phyloP scores from a whole-genome alignment of 2,329 filamentous ascomycete genomes.

The Penicillium sp. region DNA sequence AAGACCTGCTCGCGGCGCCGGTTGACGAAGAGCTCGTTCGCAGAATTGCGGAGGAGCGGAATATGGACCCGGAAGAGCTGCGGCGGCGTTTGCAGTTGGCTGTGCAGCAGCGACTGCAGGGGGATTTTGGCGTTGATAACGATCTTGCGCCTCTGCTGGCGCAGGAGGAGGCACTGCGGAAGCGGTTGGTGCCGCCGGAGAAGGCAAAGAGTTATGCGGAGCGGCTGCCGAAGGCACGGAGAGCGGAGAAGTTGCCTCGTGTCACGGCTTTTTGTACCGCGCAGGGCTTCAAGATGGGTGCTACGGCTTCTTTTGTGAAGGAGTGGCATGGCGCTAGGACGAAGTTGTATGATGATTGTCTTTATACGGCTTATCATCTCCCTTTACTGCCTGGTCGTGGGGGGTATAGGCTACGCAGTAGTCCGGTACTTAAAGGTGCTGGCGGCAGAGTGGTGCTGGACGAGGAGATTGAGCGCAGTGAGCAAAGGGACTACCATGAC shows the following conservation, averaged over 20 bases:
- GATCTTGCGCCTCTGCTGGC: conserved; percentile 47
- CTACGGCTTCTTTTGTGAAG: conserved; percentile 82
- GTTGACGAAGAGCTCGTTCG: conserved; percentile 36
- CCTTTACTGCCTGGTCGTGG: conserved; percentile 81
- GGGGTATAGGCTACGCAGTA: conserved; percentile 82
- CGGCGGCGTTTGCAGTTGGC: conserved; percentile 27
- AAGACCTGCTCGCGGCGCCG: conserved; percentile 25
- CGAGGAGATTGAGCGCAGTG: conserved; percentile 92
- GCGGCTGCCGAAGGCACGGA: conserved; percentile 78
- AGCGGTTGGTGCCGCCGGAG: conserved; percentile 46
- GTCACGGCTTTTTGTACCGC: conserved; percentile 96
- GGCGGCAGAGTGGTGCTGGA: conserved; percentile 91
- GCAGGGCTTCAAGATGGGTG: conserved; percentile 83
- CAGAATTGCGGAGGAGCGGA: conserved; percentile 28
- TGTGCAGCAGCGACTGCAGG: conserved; percentile 31
- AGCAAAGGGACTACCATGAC: conserved; percentile 82
- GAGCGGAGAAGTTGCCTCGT: conserved; percentile 81
- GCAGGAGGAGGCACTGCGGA: conserved; percentile 61
- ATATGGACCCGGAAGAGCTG: conserved; percentile 31
- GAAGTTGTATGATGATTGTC: conserved; percentile 95
- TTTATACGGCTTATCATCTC: conserved; percentile 92
- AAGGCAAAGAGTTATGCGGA: conserved; percentile 89
- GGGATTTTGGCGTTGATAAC: conserved; percentile 56
- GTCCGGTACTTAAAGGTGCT: conserved; percentile 85
- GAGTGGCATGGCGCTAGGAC: conserved; percentile 86